phyloP scores from a whole-genome alignment of 2,329 filamentous ascomycete genomes.

The Microthyrium microscopicum region DNA sequence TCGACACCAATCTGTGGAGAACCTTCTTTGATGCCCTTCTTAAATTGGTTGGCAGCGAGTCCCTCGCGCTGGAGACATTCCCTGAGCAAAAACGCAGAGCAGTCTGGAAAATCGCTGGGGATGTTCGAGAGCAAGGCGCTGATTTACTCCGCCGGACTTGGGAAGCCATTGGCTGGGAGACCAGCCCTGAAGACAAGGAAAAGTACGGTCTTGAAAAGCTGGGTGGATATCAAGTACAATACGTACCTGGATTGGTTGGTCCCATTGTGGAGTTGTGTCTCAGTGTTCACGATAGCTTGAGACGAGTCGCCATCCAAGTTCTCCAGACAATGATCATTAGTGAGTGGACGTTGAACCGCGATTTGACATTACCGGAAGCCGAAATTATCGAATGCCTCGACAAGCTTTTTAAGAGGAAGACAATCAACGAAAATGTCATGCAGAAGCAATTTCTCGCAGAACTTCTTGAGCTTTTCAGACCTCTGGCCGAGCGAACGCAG shows the following conservation, averaged over 20 bases:
- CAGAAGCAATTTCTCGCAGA: slow-evolving; percentile 89
- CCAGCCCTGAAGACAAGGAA: slow-evolving; percentile 57
- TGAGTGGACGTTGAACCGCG: slow-evolving; percentile 92
- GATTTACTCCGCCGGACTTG: slow-evolving; percentile 71
- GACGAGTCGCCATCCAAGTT: slow-evolving; percentile 80
- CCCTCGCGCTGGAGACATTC: slow-evolving; percentile 83
- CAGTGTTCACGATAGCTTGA: slow-evolving; percentile 82
- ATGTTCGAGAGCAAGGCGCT: slow-evolving; percentile 82
- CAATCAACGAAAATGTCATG: slow-evolving; percentile 70
- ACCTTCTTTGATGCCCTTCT: slow-evolving; percentile 80
- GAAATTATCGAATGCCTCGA: slow-evolving; percentile 95
- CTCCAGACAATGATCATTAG: slow-evolving; percentile 96
- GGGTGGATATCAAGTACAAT: slow-evolving; percentile 96
- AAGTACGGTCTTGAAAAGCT: slow-evolving; percentile 68
- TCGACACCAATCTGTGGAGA: slow-evolving; percentile 90
- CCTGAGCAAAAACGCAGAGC: slow-evolving; percentile 91
- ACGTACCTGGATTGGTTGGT: slow-evolving; percentile 79
- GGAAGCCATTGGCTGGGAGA: slow-evolving; percentile 96
- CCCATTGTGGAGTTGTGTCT: slow-evolving; percentile 88
- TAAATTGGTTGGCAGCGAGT: slow-evolving; percentile 75
- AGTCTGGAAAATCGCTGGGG: slow-evolving; percentile 97
- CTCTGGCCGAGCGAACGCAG: slow-evolving; percentile 40
- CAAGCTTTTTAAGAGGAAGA: slow-evolving; percentile 73
- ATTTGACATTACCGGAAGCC: slow-evolving; percentile 78
- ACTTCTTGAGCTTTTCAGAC: slow-evolving; percentile 63